These are phyloP conservation scores for Colletotrichum coccodes DNA, from an alignment of 2,329 filamentous ascomycete species.

Conservation along the genomic window DNA sequence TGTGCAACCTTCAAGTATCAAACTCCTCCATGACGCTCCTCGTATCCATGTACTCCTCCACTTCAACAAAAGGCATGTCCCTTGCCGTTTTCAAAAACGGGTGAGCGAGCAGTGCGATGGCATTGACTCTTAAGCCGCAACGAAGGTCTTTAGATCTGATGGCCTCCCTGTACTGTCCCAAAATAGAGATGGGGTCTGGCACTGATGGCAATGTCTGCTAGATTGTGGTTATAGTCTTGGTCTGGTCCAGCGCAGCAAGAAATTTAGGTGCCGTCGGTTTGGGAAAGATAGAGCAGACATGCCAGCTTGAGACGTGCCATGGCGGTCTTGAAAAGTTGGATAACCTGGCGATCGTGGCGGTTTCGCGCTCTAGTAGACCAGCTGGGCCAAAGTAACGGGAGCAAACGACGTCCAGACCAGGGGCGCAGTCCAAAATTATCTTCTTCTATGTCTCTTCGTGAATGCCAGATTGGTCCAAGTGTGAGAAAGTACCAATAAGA, in stretches of 20 bases:
- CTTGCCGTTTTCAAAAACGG: constrained; percentile 57
- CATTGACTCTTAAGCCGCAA: constrained; percentile 60
- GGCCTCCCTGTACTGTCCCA: constrained; percentile 57
- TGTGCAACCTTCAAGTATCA: neutral
- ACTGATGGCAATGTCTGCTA: no score
- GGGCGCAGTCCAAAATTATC: constrained; percentile 48
- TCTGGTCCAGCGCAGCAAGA: constrained; percentile 56
- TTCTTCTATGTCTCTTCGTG: constrained; percentile 54
- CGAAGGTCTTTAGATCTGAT: constrained; percentile 61
- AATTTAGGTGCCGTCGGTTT: constrained; percentile 68
- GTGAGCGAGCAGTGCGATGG: constrained; percentile 60
- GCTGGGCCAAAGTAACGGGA: constrained; percentile 55
- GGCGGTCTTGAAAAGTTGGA: constrained; percentile 57
- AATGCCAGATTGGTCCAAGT: constrained; percentile 51
- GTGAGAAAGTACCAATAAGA: constrained; percentile 57
- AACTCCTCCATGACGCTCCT: constrained; percentile 3
- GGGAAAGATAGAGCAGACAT: constrained; percentile 59
- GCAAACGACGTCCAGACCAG: constrained; percentile 50
- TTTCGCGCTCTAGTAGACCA: constrained; percentile 59
- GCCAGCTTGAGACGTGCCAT: constrained; percentile 52
- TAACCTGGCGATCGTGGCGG: constrained; percentile 62
- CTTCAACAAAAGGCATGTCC: constrained; percentile 37
- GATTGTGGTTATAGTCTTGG: neutral
- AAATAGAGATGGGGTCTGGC: constrained; percentile 48
- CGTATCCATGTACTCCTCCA: constrained; percentile 5